These are phyloP conservation scores for Botrytis byssoidea DNA, from an alignment of 2,329 filamentous ascomycete genomes.

Conservation along the genomic window DNA sequence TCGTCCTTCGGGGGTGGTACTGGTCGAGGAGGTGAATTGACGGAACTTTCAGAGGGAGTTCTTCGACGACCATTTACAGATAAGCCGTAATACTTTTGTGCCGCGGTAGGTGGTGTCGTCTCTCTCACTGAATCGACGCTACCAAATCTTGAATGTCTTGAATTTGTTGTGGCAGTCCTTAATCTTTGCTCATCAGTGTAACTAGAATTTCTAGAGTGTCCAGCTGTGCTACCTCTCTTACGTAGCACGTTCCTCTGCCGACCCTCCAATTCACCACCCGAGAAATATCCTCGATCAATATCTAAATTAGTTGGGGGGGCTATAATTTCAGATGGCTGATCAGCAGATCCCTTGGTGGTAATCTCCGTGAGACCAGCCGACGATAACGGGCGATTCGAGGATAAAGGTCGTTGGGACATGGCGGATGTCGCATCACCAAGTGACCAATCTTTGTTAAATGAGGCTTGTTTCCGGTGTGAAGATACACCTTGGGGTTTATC, in stretches of 20 bases:
- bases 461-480: conserved; percentile 63
- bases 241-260: conserved; percentile 76
- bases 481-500: conserved; percentile 25
- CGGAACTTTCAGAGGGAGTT: conserved; percentile 49
- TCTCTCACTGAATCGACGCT: conserved; percentile 75
- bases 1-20: conserved; percentile 56
- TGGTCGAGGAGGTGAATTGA: conserved; percentile 60
- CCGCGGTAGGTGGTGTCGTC: conserved; percentile 56
- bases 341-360: conserved; percentile 35
- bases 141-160: conserved; percentile 73
- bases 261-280: conserved; percentile 78
- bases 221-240: conserved; percentile 65
- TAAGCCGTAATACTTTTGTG: conserved; percentile 68
- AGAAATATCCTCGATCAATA: conserved; percentile 85
- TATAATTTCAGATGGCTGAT: conserved; percentile 36
- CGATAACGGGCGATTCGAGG: conserved; percentile 14
- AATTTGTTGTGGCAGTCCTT: conserved; percentile 63
- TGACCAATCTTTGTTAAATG: conserved; percentile 70
- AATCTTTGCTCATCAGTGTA: conserved; percentile 72
- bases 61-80: conserved; percentile 36
- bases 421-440: conserved; percentile 46
- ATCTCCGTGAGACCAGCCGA: conserved; percentile 27
- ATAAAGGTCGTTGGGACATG: conserved; percentile 32
- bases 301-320: conserved; percentile 50
- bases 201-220: conserved; percentile 70